Conservation (phyloP, 2,329 filamentous ascomycete species). For the Sporothrix phasma region DNA sequence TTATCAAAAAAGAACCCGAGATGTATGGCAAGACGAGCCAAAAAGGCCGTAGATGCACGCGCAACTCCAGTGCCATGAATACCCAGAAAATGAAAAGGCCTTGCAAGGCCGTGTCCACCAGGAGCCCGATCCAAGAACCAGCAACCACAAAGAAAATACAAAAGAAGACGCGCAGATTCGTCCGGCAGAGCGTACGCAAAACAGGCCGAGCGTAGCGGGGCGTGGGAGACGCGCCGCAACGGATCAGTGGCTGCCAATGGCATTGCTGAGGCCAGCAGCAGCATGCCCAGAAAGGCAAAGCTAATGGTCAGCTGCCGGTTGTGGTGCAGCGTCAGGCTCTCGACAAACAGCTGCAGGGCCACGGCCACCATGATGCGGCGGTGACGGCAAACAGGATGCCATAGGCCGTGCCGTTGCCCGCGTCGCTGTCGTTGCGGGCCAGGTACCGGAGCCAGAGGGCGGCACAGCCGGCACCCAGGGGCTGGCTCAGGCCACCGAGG, state of each 20-base stretch:
- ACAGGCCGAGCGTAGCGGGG: neutral
- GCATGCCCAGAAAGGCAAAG: constrained; percentile 81
- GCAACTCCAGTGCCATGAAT: neutral
- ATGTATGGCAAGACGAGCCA: neutral
- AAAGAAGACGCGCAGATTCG: neutral
- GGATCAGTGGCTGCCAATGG: constrained; percentile 53
- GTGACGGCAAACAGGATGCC: constrained; percentile 80
- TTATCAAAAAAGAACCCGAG: neutral
- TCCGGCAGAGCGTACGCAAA: neutral
- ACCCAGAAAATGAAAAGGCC: neutral
- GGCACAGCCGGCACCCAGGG: constrained; percentile 73
- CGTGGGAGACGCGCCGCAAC: too few relatives aligned
- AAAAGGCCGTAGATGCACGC: neutral
- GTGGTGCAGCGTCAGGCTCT: constrained; percentile 75
- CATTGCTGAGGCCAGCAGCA: constrained; percentile 71
- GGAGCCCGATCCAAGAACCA: neutral
- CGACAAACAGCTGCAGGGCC: constrained; percentile 76
- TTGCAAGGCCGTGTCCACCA: neutral
- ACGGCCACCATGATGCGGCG: constrained; percentile 91
- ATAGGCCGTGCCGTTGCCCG: constrained; percentile 51
- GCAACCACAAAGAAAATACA: neutral
- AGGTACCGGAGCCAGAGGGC: constrained; percentile 77
- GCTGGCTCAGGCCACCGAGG: constrained; percentile 85
- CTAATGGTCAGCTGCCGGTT: constrained; percentile 65
- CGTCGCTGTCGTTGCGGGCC: constrained; percentile 40